Evolutionary conservation across 495 filamentous ascomycete species (phyloP), one percentile per base, ranked within the genome.

Genomic region (Hypoxylon trugodes): DNA sequence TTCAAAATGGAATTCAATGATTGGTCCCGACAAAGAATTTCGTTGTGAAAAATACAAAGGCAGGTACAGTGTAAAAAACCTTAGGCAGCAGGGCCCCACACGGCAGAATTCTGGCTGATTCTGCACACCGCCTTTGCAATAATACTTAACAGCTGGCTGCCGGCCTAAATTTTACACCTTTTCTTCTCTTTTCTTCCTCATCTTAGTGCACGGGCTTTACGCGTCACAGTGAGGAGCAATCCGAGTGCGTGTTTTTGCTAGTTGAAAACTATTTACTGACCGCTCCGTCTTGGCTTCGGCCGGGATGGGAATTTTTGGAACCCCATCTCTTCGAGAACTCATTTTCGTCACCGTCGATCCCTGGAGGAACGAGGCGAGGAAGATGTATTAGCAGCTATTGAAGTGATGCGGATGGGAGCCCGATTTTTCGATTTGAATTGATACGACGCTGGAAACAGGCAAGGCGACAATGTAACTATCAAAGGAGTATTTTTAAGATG

Each of bases 211-310:
- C 71, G 79, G 79, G 79, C 79, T 74, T 76, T 78, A 81, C 74
- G 76, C 73, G 73, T 79, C 78, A 72, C 78, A 77, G 76, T 82
- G 79, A 82, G 76, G 79, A 82, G 77, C 75, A 76, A 77, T 82
- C 79, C 77, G 79, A 82, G 79, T 73, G 77, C 73, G 75, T 74
- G 75, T 81, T 81, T 77, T 82, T 81, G 79, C 79, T 82, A 81
- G 79, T 81, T 81, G 79, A 82, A 82, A 82, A 82, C 79, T 82
- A 81, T 76, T 74, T 68, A 70, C 70, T 77, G 73, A 75, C 73
- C 73, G 69, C 76, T 78, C 69, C 66, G 68, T 49, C 50, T 65
- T 57, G 63, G 69, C 72, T 75, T 76, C 68, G 73, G 73, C 67
- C 18, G 66, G 75, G 61, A 59, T 70, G 70, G 72, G 76, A 78